These are phyloP conservation scores for Yamadazyma triangularis DNA, from an alignment of 1,139 yeast genomes.

Conservation along the genomic window DNA sequence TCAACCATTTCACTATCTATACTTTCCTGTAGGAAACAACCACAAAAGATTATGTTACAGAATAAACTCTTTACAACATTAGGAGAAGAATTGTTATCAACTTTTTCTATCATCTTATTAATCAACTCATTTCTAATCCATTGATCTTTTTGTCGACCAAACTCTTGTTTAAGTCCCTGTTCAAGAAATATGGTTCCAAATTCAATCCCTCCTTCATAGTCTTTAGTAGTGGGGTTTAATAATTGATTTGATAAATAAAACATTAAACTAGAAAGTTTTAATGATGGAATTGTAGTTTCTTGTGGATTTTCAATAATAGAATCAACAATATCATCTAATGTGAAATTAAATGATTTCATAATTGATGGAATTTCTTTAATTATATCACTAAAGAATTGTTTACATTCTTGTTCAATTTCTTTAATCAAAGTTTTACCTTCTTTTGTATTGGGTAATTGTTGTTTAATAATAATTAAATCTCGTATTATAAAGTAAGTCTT, in stretches of 20 bases:
- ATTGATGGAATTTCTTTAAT: not conserved
- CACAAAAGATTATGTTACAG: not conserved
- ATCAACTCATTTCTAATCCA: conserved; percentile 22
- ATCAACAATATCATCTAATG: too few relatives aligned
- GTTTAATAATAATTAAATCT: not conserved
- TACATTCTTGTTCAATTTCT: not conserved
- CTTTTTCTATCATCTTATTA: conserved; percentile 1
- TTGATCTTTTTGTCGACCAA: conserved; percentile 21
- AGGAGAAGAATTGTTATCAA: not conserved
- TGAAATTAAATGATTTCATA: too few relatives aligned
- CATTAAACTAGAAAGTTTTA: conserved; percentile 18
- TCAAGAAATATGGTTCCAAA: conserved; percentile 21
- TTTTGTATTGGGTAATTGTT: not conserved
- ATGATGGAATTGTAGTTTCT: too few relatives aligned
- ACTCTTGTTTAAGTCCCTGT: conserved; percentile 12
- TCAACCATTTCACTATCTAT: not conserved
- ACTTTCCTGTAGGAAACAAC: too few relatives aligned
- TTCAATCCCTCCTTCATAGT: conserved; percentile 10
- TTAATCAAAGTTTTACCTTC: not conserved
- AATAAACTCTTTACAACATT: not conserved
- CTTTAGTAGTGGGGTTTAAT: conserved; percentile 7
- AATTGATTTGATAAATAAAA: conserved; percentile 18
- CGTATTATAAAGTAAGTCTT: not conserved
- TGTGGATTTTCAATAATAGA: too few relatives aligned
- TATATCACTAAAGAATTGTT: not conserved